Base-by-base conservation (phyloP, 768 basidiomycete species). In the Pleurotus tuoliensis region DNA sequence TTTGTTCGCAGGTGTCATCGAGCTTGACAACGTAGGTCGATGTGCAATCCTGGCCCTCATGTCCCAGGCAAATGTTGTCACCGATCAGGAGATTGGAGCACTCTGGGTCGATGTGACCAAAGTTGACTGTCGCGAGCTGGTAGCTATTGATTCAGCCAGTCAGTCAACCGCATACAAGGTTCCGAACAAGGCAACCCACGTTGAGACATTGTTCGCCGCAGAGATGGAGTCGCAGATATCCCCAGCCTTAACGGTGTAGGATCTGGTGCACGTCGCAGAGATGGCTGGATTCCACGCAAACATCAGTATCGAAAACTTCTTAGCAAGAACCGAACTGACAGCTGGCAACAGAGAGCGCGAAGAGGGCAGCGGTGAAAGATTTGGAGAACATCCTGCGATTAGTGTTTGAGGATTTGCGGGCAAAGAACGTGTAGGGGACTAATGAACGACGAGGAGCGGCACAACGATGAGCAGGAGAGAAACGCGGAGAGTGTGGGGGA, bases 161-260 rank as follows among this genome's bases (percentile, higher is more conserved):
- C 22, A 27, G 48, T 25, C 7, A 34, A 13, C 24, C 24, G n/a
- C 7, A 13, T 9, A 24, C 15, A 11, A 7, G 7, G 22, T 8
- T 22, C 24, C 49, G 30, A 24, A 54, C 22, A 43, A 38, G 18
- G 22, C 24, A 9, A 71, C 82, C 49, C 60, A 88, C 86, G 84
- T 84, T 39, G 86, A 87, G 59, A 79, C 82, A 54, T 82, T 79
- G 63, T 85, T 62, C 16, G 76, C 66, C 34, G 80, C 78, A 61
- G 84, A 88, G 68, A 91, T 90, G 55, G 58, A 63, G 69, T 90
- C 87, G 66, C 89, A 91, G 57, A 77, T 80, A 64, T 89, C 84
- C 34, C 82, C 82, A 5, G 65, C 62, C 58, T 70, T 62, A 53
- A 90, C 77, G 51, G 80, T 86, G 66, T 84, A 84, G 16, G 66